phyloP scores from a whole-genome alignment of 495 filamentous ascomycete genomes.

The Platismatia glauca region DNA sequence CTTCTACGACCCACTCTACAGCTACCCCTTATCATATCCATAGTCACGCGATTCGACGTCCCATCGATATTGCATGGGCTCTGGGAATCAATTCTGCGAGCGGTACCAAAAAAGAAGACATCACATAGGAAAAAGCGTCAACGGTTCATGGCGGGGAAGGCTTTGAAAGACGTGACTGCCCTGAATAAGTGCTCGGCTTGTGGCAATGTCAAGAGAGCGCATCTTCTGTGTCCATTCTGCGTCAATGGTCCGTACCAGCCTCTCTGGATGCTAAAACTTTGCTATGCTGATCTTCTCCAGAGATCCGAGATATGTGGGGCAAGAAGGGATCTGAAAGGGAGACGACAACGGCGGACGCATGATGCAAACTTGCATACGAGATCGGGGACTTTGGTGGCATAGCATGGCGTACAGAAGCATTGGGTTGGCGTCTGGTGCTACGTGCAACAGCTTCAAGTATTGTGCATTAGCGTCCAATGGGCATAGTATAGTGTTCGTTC shows the following conservation, averaged over 20 bases:
- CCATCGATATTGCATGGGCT: slow-evolving; percentile 60
- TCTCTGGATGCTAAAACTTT: neutral
- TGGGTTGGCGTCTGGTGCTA: neutral
- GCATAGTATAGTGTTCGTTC: neutral
- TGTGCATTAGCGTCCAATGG: neutral
- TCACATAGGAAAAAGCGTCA: slow-evolving; percentile 93
- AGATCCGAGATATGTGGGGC: slow-evolving; percentile 34
- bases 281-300: slow-evolving; percentile 16
- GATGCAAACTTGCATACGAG: neutral
- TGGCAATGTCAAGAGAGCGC: slow-evolving; percentile 76
- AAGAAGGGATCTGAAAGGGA: slow-evolving; percentile 6
- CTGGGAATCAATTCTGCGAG: slow-evolving; percentile 86
- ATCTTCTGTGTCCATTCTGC: slow-evolving; percentile 80
- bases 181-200: slow-evolving; percentile 84
- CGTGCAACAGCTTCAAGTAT: neutral
- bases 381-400: neutral
- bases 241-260: slow-evolving; percentile 47
- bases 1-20: slow-evolving; percentile 4
- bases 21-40: slow-evolving; percentile 3
- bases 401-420: slow-evolving; percentile 6
- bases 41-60: slow-evolving; percentile 23
- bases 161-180: slow-evolving; percentile 74
- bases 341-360: neutral
- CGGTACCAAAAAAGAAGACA: slow-evolving; percentile 98
- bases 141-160: slow-evolving; percentile 89